Percentiles rank a stretch among this genome's conserved stretches.
Evolutionary conservation across 768 basidiomycete species (phyloP).

Genomic region (Suillus hirtellus): DNA sequence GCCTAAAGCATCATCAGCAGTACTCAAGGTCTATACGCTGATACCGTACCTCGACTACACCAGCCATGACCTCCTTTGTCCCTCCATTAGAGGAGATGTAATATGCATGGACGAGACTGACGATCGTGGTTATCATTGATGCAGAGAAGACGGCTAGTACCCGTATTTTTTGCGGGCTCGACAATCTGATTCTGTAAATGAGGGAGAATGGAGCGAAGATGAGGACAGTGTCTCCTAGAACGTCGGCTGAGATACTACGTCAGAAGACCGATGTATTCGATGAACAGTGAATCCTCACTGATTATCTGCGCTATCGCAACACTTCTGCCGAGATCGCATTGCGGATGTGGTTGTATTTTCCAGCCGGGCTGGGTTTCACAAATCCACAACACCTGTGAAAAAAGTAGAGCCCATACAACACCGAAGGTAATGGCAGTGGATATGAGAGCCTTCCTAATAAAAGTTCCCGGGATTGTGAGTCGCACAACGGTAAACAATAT

Average conservation of each 20-base stretch:
- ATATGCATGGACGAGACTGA: conserved; percentile 43
- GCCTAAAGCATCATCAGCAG: background rate
- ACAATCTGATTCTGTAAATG: conserved; percentile 42
- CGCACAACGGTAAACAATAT: background rate
- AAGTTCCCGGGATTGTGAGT: background rate
- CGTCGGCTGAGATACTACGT: conserved; percentile 40
- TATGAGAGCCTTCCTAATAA: background rate
- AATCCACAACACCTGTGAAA: background rate
- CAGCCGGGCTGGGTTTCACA: background rate
- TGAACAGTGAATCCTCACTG: background rate
- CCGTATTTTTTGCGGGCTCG: conserved; percentile 40
- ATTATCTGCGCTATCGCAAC: background rate
- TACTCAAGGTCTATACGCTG: background rate
- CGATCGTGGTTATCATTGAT: conserved; percentile 49
- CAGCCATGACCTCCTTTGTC: background rate
- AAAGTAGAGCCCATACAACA: background rate
- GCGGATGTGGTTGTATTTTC: background rate
- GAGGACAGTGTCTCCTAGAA: conserved; percentile 47
- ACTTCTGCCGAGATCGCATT: background rate
- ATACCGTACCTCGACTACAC: background rate
- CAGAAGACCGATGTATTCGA: background rate
- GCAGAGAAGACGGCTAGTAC: conserved; percentile 51
- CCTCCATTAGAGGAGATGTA: conserved; percentile 23
- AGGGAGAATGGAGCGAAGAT: conserved; percentile 47
- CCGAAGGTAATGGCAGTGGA: background rate